A percentile compares a stretch with the other conserved stretches of the same genome.
Conservation (phyloP, 345 rosid genomes). For the Lenwebbia sp. region DNA sequence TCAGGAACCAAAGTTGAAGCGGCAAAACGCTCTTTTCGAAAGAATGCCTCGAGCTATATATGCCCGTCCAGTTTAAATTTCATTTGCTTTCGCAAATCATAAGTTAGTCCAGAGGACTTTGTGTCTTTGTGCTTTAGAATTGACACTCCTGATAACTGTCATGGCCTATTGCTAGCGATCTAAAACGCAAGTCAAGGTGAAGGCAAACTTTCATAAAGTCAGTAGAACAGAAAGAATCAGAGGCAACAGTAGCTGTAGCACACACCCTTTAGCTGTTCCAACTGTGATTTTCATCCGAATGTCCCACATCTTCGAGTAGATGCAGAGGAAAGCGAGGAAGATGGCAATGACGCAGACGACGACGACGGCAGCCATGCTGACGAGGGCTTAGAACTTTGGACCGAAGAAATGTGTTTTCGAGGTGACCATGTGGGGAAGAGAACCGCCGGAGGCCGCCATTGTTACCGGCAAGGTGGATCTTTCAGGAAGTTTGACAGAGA, state of each 20-base stretch:
- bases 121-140: neutral
- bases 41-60: neutral
- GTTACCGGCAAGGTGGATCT: conserved; percentile 11
- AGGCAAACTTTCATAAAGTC: neutral
- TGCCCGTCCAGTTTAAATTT: too few species aligned
- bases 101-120: neutral
- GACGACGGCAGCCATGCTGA: conserved; percentile 18
- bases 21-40: neutral
- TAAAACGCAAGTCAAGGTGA: neutral
- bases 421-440: neutral
- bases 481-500: neutral
- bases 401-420: conserved; percentile 34
- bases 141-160: neutral
- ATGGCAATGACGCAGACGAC: conserved; percentile 18
- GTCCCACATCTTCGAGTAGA: conserved; percentile 35
- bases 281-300: conserved; percentile 83
- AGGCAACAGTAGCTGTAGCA: neutral
- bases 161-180: neutral
- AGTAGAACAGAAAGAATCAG: neutral
- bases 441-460: conserved; percentile 37
- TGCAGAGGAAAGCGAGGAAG: conserved; percentile 40
- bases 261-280: conserved; percentile 89
- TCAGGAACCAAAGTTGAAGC: neutral
- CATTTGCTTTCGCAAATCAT: neutral
- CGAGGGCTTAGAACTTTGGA: conserved; percentile 44